These are phyloP conservation scores for Pseudogymnoascus sp. DNA, from an alignment of 2,329 filamentous ascomycete species.

Conservation along the genomic window DNA sequence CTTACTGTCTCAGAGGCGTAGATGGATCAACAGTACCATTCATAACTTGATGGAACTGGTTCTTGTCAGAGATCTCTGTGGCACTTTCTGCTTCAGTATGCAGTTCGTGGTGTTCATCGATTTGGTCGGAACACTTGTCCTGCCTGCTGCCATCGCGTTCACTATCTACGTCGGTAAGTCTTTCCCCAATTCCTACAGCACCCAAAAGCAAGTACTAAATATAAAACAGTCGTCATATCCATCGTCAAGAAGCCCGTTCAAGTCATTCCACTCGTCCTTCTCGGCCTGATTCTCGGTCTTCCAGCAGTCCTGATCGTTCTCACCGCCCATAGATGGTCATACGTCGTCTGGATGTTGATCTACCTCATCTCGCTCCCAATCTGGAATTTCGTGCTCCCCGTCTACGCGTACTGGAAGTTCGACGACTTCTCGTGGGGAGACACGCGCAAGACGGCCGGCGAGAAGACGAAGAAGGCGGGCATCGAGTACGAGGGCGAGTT, in stretches of 20 bases:
- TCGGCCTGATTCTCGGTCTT: constrained; percentile 85
- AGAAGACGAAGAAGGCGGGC: constrained; percentile 78
- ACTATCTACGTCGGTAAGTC: constrained; percentile 88
- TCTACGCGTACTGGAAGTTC: constrained; percentile 98
- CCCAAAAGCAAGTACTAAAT: constrained; percentile 16
- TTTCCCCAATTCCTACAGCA: neutral
- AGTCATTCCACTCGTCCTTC: constrained; percentile 80
- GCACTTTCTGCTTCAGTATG: constrained; percentile 99
- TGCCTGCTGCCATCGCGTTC: constrained; percentile 93
- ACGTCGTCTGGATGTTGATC: constrained; percentile 94
- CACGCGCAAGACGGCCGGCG: constrained; percentile 87
- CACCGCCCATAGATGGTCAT: constrained; percentile 86
- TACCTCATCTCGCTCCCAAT: constrained; percentile 88
- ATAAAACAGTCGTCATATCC: constrained; percentile 63
- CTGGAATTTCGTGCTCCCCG: constrained; percentile 94
- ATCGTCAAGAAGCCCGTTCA: constrained; percentile 71
- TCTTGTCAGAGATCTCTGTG: constrained; percentile 89
- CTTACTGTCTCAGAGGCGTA: constrained; percentile 82
- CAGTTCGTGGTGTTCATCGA: constrained; percentile 97
- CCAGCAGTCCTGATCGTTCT: constrained; percentile 86
- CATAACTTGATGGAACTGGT: constrained; percentile 98
- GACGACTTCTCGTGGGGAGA: constrained; percentile 99
- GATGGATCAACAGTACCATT: constrained; percentile 99
- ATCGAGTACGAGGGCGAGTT: constrained; percentile 92
- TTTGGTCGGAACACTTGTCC: constrained; percentile 83